A percentile compares a stretch with the other conserved stretches of the same genome.
phyloP scores from a whole-genome alignment of 345 rosid genomes.

The Nasturtium officinale region DNA sequence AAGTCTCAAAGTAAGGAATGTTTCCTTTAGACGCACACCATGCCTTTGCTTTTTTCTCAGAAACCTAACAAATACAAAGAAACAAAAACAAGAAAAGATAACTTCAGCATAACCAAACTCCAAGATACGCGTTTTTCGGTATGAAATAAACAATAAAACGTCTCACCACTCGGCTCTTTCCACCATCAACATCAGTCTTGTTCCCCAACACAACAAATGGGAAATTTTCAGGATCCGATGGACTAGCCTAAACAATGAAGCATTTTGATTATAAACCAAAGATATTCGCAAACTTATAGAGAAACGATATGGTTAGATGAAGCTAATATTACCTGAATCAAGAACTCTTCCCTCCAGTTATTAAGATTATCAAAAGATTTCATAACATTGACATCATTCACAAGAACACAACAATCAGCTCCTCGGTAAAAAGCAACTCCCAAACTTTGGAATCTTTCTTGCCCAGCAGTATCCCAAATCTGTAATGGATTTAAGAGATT shows the following conservation, averaged over 20 bases:
- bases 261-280: neutral
- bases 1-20: slow-evolving; percentile 91
- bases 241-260: slow-evolving; percentile 64
- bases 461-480: slow-evolving; percentile 97
- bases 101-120: slow-evolving; percentile 12
- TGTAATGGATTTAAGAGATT: neutral
- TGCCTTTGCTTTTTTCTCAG: slow-evolving; percentile 90
- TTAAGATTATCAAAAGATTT: slow-evolving; percentile 88
- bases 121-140: neutral
- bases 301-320: neutral
- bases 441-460: slow-evolving; percentile 87
- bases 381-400: slow-evolving; percentile 81
- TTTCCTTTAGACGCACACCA: slow-evolving; percentile 95
- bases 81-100: neutral
- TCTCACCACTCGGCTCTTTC: slow-evolving; percentile 87
- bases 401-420: slow-evolving; percentile 92
- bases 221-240: slow-evolving; percentile 84
- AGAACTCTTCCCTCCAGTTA: slow-evolving; percentile 90
- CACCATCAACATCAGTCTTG: slow-evolving; percentile 82
- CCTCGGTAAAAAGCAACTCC: slow-evolving; percentile 90
- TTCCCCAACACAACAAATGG: slow-evolving; percentile 88
- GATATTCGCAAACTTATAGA: neutral
- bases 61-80: slow-evolving; percentile 51
- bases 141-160: slow-evolving; percentile 10
- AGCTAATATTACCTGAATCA: slow-evolving; percentile 60